Conservation (phyloP, 345 rosid species). For the Jatropha curcas region DNA sequence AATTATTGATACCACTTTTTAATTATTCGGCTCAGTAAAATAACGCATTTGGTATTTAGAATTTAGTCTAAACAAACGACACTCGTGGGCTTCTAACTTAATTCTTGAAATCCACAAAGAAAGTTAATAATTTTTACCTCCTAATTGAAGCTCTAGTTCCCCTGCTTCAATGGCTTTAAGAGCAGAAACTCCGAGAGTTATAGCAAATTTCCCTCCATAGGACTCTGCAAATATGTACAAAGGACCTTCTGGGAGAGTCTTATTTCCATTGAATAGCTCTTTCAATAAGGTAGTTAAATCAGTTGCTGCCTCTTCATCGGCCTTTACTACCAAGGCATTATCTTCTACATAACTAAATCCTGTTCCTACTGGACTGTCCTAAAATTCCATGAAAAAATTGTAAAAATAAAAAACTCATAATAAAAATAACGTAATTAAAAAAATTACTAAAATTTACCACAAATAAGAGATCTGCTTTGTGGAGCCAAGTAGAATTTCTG, state of each 20-base stretch:
- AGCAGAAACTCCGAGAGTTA: constrained; percentile 40
- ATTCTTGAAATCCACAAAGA: too few relatives aligned
- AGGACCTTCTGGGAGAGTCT: constrained; percentile 38
- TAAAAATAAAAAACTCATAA: background rate
- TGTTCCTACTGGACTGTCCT: constrained; percentile 51
- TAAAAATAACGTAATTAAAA: too few relatives aligned
- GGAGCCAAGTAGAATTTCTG: constrained; percentile 43
- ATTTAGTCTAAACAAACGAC: too few relatives aligned
- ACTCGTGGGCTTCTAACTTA: too few relatives aligned
- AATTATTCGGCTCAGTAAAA: too few relatives aligned
- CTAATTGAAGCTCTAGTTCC: constrained; percentile 40
- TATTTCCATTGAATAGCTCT: constrained; percentile 34
- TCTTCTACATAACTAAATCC: constrained; percentile 50
- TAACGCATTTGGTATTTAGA: too few relatives aligned
- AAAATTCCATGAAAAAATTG: background rate
- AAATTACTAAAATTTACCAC: constrained; percentile 32
- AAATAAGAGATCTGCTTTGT: constrained; percentile 47
- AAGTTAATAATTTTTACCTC: too few relatives aligned
- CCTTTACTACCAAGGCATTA: constrained; percentile 29
- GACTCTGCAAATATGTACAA: constrained; percentile 47
- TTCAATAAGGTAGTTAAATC: constrained; percentile 44
- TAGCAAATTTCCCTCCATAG: constrained; percentile 53
- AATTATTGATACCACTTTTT: too few relatives aligned
- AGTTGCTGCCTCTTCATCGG: constrained; percentile 49
- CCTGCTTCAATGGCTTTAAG: constrained; percentile 41